Percentiles rank a stretch among this genome's conserved stretches.
These are phyloP conservation scores for Cercospora sp. DNA, from an alignment of 2,329 filamentous ascomycete genomes.

Conservation along the genomic window DNA sequence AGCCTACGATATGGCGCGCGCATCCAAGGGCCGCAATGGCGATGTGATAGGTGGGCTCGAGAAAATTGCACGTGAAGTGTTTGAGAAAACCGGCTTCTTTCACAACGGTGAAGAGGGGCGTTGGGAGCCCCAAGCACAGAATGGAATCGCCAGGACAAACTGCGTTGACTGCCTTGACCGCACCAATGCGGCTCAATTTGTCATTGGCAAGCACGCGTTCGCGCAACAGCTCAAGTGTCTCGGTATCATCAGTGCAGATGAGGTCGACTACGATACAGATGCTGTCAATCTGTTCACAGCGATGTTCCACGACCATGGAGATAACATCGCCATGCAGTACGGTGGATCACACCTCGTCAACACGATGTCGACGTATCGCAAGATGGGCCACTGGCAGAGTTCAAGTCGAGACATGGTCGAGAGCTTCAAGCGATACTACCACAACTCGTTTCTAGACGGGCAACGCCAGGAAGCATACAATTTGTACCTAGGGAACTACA, in stretches of 20 bases:
- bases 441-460: slow-evolving; percentile 97
- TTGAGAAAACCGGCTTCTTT: slow-evolving; percentile 87
- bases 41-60: slow-evolving; percentile 94
- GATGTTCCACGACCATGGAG: slow-evolving; percentile 95
- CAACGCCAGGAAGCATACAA: slow-evolving; percentile 98
- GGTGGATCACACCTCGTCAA: slow-evolving; percentile 97
- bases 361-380: slow-evolving; percentile 98
- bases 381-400: slow-evolving; percentile 98
- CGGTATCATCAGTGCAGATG: slow-evolving; percentile 76
- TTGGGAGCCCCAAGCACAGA: slow-evolving; percentile 71
- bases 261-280: slow-evolving; percentile 90
- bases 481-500: slow-evolving; percentile 93
- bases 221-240: slow-evolving; percentile 90
- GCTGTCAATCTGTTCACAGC: slow-evolving; percentile 94
- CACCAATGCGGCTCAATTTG: slow-evolving; percentile 96
- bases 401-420: slow-evolving; percentile 98
- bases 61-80: slow-evolving; percentile 81
- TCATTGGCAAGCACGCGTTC: slow-evolving; percentile 91
- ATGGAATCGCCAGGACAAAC: slow-evolving; percentile 90
- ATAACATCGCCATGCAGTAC: slow-evolving; percentile 97
- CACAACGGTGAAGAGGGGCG: slow-evolving; percentile 78
- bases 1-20: slow-evolving; percentile 97
- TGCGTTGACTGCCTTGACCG: slow-evolving; percentile 97
- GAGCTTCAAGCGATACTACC: slow-evolving; percentile 98
- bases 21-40: slow-evolving; percentile 84